Base-by-base conservation (phyloP, 108 stramenopile genomes). In the Conticribra weissflogii region DNA sequence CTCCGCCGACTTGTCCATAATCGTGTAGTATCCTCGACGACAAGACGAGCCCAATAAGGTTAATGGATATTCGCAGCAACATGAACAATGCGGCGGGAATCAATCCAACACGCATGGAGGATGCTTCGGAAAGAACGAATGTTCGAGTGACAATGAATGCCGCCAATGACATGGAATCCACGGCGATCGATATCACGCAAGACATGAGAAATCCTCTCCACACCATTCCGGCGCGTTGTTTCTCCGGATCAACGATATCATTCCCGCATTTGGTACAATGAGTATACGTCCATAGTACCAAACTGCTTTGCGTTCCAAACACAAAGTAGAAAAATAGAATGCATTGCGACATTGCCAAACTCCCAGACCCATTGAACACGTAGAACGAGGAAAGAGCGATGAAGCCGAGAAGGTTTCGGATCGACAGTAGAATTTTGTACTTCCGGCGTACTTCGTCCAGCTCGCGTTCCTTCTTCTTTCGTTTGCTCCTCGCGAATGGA, bases 141-240 rank as follows among this genome's bases (percentile, higher is more conserved):
- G 59, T 57, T 2, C 66, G 45, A 48, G 79, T 67, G 0, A 54
- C 51, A 34, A 71, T 27, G 85, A 86, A 90, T 1, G 84, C 77
- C n/a, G 72, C 84, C 24, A 84, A 7, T 0, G 89, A 82, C 86
- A 86, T 79, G 24, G 78, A 66, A 74, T 90, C 89, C 18, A 83
- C 72, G 0, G 81, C 56, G 18, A 84, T 41, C 21, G 54, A 9
- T 15, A 90, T 25, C 5, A 68, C 49, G 8, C 49, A 31, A 28
- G 85, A 59, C 29, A 82, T 52, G 14, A 90, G 14, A 23, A 56
- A 84, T 14, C 78, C 89, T 53, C 81, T 70, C 68, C 85, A 85
- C 12, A 87, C 54, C 19, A 75, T 73, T 9, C 85, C 89, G 4
- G 59, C 50, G n/a, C 66, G 63, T n/a, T 48, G 28, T 55, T 80